Percentiles rank a stretch among this genome's conserved stretches.
Conservation (phyloP, 2,329 filamentous ascomycete species). For the Talaromyces atroroseus region DNA sequence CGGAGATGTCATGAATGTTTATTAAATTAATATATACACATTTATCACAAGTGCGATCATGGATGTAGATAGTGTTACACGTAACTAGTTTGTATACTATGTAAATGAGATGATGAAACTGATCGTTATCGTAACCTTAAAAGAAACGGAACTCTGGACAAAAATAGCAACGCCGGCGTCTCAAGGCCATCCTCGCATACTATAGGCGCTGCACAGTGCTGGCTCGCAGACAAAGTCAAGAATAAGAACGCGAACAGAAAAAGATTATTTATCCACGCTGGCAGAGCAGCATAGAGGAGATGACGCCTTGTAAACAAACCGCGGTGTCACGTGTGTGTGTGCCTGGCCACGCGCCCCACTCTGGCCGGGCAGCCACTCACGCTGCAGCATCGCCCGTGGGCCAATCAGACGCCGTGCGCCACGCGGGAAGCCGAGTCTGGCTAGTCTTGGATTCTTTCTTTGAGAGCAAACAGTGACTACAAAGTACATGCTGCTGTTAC, state of each 20-base stretch:
- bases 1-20: too few species aligned
- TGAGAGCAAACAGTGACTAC: background rate
- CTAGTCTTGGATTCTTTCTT: background rate
- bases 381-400: background rate
- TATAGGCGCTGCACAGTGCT: too few species aligned
- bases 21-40: background rate
- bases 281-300: too few species aligned
- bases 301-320: background rate
- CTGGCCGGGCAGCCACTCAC: background rate
- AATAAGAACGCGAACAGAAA: too few species aligned
- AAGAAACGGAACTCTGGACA: background rate
- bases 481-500: too few species aligned
- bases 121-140: background rate
- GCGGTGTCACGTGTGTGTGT: background rate
- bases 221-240: too few species aligned
- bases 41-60: too few species aligned
- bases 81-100: background rate
- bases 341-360: background rate
- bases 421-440: background rate
- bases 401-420: background rate
- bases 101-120: background rate
- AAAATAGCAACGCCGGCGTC: background rate
- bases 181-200: too few species aligned
- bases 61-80: too few species aligned
- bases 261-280: too few species aligned